Evolutionary conservation across 352 stramenopile genomes (phyloP).

Genomic region (Globisporangium middletonii): DNA sequence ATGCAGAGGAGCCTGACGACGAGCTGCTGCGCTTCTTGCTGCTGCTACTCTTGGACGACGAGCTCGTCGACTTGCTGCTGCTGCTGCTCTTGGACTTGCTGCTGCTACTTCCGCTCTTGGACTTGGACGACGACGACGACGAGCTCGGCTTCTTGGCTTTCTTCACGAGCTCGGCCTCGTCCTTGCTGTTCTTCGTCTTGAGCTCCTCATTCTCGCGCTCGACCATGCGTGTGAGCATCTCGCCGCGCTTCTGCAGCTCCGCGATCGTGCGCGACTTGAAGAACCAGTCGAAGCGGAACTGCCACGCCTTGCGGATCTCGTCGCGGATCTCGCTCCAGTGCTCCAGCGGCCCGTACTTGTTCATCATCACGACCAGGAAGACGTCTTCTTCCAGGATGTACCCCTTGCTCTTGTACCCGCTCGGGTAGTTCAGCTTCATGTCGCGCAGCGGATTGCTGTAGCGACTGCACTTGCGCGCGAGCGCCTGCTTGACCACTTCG

Average conservation of each 20-base stretch:
- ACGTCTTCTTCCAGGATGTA: slow-evolving; percentile 98
- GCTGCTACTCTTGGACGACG: slow-evolving; percentile 23
- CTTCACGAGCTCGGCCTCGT: slow-evolving; percentile 74
- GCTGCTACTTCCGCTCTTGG: slow-evolving; percentile 48
- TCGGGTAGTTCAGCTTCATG: slow-evolving; percentile 86
- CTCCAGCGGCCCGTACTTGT: slow-evolving; percentile 94
- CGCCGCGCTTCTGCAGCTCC: slow-evolving; percentile 97
- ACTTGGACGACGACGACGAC: slow-evolving; percentile 60
- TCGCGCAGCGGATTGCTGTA: slow-evolving; percentile 91
- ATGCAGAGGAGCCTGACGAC: slow-evolving; percentile 31
- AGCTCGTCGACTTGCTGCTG: slow-evolving; percentile 23
- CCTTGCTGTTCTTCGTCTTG: slow-evolving; percentile 62
- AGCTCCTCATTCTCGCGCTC: slow-evolving; percentile 92
- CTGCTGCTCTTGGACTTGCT: slow-evolving; percentile 53
- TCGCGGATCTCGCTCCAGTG: slow-evolving; percentile 96
- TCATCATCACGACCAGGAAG: slow-evolving; percentile 99
- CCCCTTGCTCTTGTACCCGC: slow-evolving; percentile 90
- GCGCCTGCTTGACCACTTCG: slow-evolving; percentile 93
- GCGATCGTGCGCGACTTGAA: slow-evolving; percentile 97
- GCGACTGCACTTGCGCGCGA: slow-evolving; percentile 94
- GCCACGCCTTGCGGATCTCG: slow-evolving; percentile 96
- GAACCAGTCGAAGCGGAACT: slow-evolving; percentile 99
- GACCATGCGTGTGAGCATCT: slow-evolving; percentile 94
- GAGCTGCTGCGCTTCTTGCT: slow-evolving; percentile 60
- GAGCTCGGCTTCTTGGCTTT: slow-evolving; percentile 65